Conservation (phyloP, 495 filamentous ascomycete genomes). For the Penicillium canariense region DNA sequence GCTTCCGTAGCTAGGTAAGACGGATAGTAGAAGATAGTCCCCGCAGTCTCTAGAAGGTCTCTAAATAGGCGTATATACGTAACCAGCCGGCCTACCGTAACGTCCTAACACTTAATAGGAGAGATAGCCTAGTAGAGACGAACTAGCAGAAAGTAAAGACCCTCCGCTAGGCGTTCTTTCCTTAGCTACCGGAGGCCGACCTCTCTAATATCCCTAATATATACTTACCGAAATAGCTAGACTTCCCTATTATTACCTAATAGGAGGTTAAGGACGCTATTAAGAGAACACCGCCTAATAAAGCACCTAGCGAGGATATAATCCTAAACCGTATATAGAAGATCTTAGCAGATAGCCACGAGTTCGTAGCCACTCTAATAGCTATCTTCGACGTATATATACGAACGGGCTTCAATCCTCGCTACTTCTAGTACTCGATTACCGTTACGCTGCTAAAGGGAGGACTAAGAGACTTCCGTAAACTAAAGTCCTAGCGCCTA, state of each 20-base stretch:
- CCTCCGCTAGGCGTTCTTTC: conserved; percentile 26
- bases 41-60: conserved; percentile 10
- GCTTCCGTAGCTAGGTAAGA: neutral
- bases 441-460: too few species aligned
- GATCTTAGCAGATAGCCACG: too few species aligned
- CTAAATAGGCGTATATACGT: conserved; percentile 12
- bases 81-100: neutral
- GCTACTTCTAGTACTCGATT: too few species aligned
- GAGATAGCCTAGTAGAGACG: too few species aligned
- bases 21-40: conserved; percentile 4
- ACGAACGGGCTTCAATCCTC: too few species aligned
- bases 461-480: too few species aligned
- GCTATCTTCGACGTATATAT: too few species aligned
- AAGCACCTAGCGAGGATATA: too few species aligned
- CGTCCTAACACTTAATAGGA: conserved; percentile 7
- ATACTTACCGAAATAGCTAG: too few species aligned
- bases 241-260: neutral
- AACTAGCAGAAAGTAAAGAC: conserved; percentile 21
- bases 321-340: too few species aligned
- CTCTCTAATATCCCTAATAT: conserved; percentile 23
- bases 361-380: too few species aligned
- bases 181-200: conserved; percentile 14
- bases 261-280: conserved; percentile 7
- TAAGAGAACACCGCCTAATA: conserved; percentile 14
- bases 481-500: too few species aligned